Percentiles rank a stretch among this genome's conserved stretches.
phyloP scores from a whole-genome alignment of 2,329 filamentous ascomycete genomes.

The Eutypa lata region DNA sequence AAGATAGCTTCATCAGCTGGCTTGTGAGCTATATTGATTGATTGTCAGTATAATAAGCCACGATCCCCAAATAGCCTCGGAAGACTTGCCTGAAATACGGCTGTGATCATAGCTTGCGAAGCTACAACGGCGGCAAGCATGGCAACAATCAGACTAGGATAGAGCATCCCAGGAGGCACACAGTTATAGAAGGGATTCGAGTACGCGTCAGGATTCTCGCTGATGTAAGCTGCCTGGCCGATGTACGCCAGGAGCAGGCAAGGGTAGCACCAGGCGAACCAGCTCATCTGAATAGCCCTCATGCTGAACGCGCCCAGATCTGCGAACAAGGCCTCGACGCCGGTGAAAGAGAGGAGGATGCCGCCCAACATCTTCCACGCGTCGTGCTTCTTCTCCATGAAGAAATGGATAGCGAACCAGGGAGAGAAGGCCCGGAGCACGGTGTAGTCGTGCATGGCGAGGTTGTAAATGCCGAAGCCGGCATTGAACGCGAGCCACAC shows the following conservation, averaged over 20 bases:
- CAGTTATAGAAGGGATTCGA: slow-evolving; percentile 73
- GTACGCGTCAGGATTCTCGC: slow-evolving; percentile 52
- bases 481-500: slow-evolving; percentile 65
- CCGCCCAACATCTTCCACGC: slow-evolving; percentile 68
- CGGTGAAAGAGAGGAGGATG: slow-evolving; percentile 71
- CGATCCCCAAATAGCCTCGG: not conserved
- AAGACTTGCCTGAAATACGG: slow-evolving; percentile 59
- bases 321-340: slow-evolving; percentile 75
- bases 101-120: slow-evolving; percentile 76
- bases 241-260: slow-evolving; percentile 64
- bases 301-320: slow-evolving; percentile 73
- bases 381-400: slow-evolving; percentile 54
- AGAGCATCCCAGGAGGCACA: slow-evolving; percentile 64
- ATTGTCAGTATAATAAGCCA: slow-evolving; percentile 6
- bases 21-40: slow-evolving; percentile 21
- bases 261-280: slow-evolving; percentile 66
- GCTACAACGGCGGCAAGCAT: slow-evolving; percentile 72
- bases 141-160: slow-evolving; percentile 65
- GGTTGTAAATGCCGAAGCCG: slow-evolving; percentile 61
- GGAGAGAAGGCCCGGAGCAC: slow-evolving; percentile 57
- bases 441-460: slow-evolving; percentile 47
- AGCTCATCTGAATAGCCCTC: slow-evolving; percentile 68
- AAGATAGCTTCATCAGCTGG: slow-evolving; percentile 62
- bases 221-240: slow-evolving; percentile 74
- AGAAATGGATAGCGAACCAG: slow-evolving; percentile 58